Evolutionary conservation across 352 stramenopile genomes (phyloP), one percentile per base, ranked within the genome.

Genomic region (Pseudoperonospora humuli): DNA sequence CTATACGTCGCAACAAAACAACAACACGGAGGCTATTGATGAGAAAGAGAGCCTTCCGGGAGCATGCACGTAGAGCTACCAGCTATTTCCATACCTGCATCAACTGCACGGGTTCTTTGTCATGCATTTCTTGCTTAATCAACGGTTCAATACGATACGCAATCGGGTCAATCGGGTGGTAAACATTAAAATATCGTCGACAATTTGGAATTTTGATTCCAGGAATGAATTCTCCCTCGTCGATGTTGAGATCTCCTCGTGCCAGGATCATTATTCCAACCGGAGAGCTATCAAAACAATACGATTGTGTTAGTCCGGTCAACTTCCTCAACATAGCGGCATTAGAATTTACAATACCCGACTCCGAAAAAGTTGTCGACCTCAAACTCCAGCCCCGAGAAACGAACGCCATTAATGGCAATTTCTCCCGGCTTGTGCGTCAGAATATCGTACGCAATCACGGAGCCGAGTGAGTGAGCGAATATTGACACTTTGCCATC

Each of bases 361-460:
- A 80, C 79, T 21, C 58, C 75, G 21, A 93, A 95, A 38, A 95
- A 90, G 28, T 86, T 90, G 42, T 93, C 81, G 14, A 95, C 70
- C 17, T 87, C 64, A 35, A 95, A 93, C 17, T 95, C 72, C 3
- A 95, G 61, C 9, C 76, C 75, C 26, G 77, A 61, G 27, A 90
- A 93, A 21, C 59, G 62, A 21, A 95, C 69, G 13, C 78, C 82
- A 42, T 84, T 93, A 10, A 39, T 57, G 8, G 75, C 64, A 1
- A 76, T 44, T 24, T 86, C 61, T 3, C 79, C 76, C 3, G 70
- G 47, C 25, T 79, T 70, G 47, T 93, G 77, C 1, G 76, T 93
- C 14, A 97, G 49, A 36, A 97, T 78, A 61, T 97, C 89, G 64
- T 95, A 97, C 11, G 84, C 64, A 50, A 97, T 96, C 32, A 96